Evolutionary conservation across 305 asterid genomes (phyloP), one percentile per base, ranked within the genome.

Genomic region (Fraxinus baroniana): DNA sequence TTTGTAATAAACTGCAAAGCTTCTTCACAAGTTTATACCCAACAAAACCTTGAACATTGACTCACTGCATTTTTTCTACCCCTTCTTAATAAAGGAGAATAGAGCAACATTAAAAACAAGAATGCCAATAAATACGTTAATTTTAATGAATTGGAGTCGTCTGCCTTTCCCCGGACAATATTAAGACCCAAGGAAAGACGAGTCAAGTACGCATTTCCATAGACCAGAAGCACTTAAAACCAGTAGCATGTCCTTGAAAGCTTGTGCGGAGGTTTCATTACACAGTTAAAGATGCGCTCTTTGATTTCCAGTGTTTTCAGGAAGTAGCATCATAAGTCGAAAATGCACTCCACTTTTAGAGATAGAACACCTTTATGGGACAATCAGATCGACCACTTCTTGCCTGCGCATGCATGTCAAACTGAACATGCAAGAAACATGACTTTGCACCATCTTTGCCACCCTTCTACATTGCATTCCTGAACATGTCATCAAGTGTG

Each of bases 261-360:
- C 78, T 77, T 36, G 32, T 28, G 77, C 74, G 13, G 35, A 52
- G 17, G 74, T 17, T 36, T 3, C 76, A 80, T 86, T 87, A 93
- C 13, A 80, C 87, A 13, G 87, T 71, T 64, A 93, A 85, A 3
- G 97, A 87, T 79, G 91, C 62, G 89, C 97, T 90, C 86, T 91
- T 91, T 90, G 97, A 83, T 86, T 76, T 85, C 91, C 93, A 71
- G 82, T 83, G 81, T 89, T 92, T 46, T 46, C 18, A 46, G 57
- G 57, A 15, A 46, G 57, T 18, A 15, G 18, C 57, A 46, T 46
- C 18, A 46, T 15, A 44, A 44, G 55, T 44, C 17, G n/a, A 44
- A 44, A 44, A 44, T 44, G 55, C 55, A 44, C 15, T 44, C 4
- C 4, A 44, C 55, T 44, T 44, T 12, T 2, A 44, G 4, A 12